These are phyloP conservation scores for Gloeophyllum trabeum DNA, from an alignment of 768 basidiomycete species.

Conservation along the genomic window DNA sequence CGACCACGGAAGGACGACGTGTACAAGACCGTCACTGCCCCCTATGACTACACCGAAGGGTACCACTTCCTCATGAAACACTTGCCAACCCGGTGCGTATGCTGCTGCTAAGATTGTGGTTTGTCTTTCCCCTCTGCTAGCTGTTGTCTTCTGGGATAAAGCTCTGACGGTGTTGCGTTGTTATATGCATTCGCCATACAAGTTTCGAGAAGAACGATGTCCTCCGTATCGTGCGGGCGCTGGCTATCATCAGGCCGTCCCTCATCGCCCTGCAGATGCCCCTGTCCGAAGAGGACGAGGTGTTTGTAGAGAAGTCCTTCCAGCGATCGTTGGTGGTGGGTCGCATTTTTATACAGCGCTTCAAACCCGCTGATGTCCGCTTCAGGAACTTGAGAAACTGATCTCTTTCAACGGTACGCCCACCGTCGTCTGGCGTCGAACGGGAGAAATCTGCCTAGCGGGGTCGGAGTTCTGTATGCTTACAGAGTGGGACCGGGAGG, in stretches of 20 bases:
- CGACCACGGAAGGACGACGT: conserved; percentile 26
- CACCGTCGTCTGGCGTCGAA: conserved; percentile 95
- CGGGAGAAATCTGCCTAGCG: conserved; percentile 95
- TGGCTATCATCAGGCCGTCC: conserved; percentile 93
- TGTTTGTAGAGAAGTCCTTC: conserved; percentile 93
- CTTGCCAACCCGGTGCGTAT: conserved; percentile 71
- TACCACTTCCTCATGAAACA: conserved; percentile 97
- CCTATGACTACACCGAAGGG: conserved; percentile 93
- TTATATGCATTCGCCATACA: conserved; percentile 30
- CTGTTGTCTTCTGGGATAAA: conserved; percentile 7
- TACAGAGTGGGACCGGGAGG: conserved; percentile 82
- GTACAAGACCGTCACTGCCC: conserved; percentile 55
- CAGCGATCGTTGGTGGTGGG: conserved; percentile 83
- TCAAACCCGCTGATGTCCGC: conserved; percentile 5
- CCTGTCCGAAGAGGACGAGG: conserved; percentile 88
- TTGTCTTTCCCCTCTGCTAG: not conserved
- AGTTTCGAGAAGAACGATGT: conserved; percentile 97
- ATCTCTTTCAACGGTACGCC: conserved; percentile 97
- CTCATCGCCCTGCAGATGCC: conserved; percentile 98
- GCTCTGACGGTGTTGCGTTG: conserved; percentile 22
- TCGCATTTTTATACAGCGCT: conserved; percentile 6
- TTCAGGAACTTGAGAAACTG: conserved; percentile 89
- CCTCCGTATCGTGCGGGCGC: conserved; percentile 83
- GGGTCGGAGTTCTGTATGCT: conserved; percentile 95
- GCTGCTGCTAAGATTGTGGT: no score